phyloP scores from a whole-genome alignment of 768 basidiomycete species.

The Tylopilus felleus region DNA sequence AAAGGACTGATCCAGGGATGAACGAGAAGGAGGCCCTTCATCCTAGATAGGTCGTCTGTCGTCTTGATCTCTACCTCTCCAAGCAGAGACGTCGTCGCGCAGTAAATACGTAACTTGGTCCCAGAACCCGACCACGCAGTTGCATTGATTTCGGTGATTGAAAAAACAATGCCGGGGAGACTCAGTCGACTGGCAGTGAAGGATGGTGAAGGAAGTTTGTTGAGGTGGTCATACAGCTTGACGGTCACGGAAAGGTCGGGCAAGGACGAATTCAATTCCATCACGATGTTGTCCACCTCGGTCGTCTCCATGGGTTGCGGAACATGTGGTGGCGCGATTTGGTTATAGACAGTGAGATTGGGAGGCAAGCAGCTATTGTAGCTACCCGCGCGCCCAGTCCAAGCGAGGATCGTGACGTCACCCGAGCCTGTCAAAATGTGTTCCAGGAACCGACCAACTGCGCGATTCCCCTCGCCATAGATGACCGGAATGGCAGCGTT shows the following conservation, averaged over 20 bases:
- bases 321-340: background rate
- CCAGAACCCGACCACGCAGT: no score
- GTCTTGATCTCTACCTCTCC: conserved; percentile 8
- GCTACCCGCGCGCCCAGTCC: conserved; percentile 8
- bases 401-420: conserved; percentile 11
- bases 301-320: background rate
- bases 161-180: conserved; percentile 5
- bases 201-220: background rate
- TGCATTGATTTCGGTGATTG: background rate
- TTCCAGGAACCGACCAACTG: conserved; percentile 15
- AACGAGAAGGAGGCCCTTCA: background rate
- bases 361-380: conserved; percentile 9
- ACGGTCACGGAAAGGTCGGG: conserved; percentile 24
- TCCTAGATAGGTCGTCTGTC: background rate
- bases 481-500: background rate
- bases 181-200: background rate
- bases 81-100: background rate
- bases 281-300: background rate
- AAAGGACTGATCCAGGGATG: conserved; percentile 15
- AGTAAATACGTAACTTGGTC: background rate
- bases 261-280: background rate
- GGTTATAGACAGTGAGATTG: background rate
- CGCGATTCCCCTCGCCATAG: conserved; percentile 8
- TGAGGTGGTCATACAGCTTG: background rate
- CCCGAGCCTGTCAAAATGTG: conserved; percentile 11